Percentiles rank a stretch among this genome's conserved stretches.
Conservation (phyloP, 2,329 filamentous ascomycete genomes). For the Penicillium crustosum region DNA sequence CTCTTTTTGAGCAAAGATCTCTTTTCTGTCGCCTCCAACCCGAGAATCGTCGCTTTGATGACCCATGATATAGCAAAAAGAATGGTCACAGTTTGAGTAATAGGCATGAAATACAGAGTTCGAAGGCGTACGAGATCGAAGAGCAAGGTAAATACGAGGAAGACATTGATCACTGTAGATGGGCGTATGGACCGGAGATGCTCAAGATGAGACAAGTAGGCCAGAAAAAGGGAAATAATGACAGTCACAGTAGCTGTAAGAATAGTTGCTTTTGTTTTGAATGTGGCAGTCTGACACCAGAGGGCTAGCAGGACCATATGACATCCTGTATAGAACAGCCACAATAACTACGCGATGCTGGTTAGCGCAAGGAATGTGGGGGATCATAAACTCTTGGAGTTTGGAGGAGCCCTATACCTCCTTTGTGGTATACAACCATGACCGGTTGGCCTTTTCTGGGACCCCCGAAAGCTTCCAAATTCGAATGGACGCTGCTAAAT, state of each 20-base stretch:
- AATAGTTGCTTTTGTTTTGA: slow-evolving; percentile 17
- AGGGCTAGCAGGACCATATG: slow-evolving; percentile 14
- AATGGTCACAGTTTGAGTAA: slow-evolving; percentile 7
- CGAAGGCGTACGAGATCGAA: slow-evolving; percentile 21
- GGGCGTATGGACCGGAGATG: slow-evolving; percentile 21
- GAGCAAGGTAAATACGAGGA: slow-evolving; percentile 10
- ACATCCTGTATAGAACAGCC: slow-evolving; percentile 14
- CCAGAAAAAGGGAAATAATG: slow-evolving; percentile 3
- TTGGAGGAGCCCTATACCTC: slow-evolving; percentile 5
- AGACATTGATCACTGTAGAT: slow-evolving; percentile 18
- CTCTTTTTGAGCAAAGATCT: slow-evolving; percentile 19
- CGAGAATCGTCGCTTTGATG: slow-evolving; percentile 43
- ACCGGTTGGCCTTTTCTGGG: slow-evolving; percentile 20
- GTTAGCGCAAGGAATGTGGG: not conserved
- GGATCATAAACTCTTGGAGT: not conserved
- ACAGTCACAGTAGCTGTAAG: slow-evolving; percentile 9
- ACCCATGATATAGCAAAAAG: slow-evolving; percentile 18
- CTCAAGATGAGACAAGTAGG: slow-evolving; percentile 22
- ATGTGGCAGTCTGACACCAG: slow-evolving; percentile 12
- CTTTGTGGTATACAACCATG: slow-evolving; percentile 21
- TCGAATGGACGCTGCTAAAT: not conserved
- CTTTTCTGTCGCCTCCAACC: slow-evolving; percentile 48
- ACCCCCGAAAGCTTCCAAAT: slow-evolving; percentile 9
- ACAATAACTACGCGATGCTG: slow-evolving; percentile 5
- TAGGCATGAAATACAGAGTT: slow-evolving; percentile 18